Conservation (phyloP, 2,329 filamentous ascomycete species). For the Colletotrichum gigasporum region DNA sequence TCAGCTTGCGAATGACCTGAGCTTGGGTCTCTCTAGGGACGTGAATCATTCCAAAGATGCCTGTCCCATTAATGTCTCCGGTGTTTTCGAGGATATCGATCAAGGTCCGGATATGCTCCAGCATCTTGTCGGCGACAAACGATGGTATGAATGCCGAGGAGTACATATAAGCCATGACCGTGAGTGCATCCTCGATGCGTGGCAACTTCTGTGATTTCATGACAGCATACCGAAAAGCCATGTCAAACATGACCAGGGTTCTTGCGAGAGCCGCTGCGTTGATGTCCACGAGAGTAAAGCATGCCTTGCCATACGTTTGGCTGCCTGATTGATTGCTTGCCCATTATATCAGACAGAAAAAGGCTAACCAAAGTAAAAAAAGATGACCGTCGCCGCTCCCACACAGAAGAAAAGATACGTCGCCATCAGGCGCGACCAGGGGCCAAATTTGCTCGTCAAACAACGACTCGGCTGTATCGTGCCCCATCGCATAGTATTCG, state of each 20-base stretch:
- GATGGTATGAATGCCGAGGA: slow-evolving; percentile 32
- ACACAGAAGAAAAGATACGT: slow-evolving; percentile 35
- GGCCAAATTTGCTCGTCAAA: slow-evolving; percentile 13
- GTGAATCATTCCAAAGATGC: slow-evolving; percentile 20
- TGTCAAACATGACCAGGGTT: slow-evolving; percentile 34
- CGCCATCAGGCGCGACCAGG: neutral
- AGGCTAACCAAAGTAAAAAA: slow-evolving; percentile 32
- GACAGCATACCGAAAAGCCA: slow-evolving; percentile 10
- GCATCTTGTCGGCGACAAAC: slow-evolving; percentile 31
- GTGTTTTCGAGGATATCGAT: slow-evolving; percentile 29
- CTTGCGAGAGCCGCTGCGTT: slow-evolving; percentile 36
- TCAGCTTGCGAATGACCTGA: slow-evolving; percentile 28
- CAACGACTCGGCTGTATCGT: slow-evolving; percentile 30
- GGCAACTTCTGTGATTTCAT: neutral
- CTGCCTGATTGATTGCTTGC: neutral
- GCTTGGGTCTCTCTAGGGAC: slow-evolving; percentile 2
- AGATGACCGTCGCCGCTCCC: slow-evolving; percentile 37
- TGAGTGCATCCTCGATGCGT: slow-evolving; percentile 19
- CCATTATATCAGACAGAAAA: neutral
- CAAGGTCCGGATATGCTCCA: slow-evolving; percentile 32
- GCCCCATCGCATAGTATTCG: slow-evolving; percentile 34
- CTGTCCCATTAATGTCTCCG: slow-evolving; percentile 12
- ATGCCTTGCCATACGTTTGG: slow-evolving; percentile 18
- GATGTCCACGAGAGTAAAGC: slow-evolving; percentile 37
- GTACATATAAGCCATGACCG: slow-evolving; percentile 35